These are phyloP conservation scores for Quercus dentata DNA, from an alignment of 306 rosid genomes.

Conservation along the genomic window DNA sequence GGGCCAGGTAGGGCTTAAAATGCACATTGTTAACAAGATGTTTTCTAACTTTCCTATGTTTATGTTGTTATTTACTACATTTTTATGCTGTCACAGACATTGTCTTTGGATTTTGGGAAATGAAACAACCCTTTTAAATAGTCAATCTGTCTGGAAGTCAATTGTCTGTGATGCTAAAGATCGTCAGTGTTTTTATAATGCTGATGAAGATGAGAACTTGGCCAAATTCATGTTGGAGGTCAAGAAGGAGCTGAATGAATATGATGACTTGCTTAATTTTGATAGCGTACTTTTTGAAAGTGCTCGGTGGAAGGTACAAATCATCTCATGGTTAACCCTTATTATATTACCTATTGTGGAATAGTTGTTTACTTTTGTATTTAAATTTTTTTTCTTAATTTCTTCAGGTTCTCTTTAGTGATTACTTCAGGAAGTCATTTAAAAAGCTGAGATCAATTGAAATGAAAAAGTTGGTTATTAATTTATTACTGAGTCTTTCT, in stretches of 20 bases:
- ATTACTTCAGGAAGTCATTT: conserved; percentile 66
- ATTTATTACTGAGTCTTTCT: conserved; percentile 57
- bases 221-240: conserved; percentile 52
- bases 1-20: conserved; percentile 56
- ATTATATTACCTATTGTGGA: neutral
- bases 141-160: conserved; percentile 54
- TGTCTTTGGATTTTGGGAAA: conserved; percentile 82
- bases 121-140: conserved; percentile 37
- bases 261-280: conserved; percentile 64
- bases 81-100: conserved; percentile 40
- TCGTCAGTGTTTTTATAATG: conserved; percentile 64
- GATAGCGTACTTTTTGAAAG: conserved; percentile 53
- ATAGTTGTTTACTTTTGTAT: neutral
- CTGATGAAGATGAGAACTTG: conserved; percentile 58
- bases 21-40: neutral
- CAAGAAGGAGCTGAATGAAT: conserved; percentile 54
- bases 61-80: neutral
- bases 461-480: conserved; percentile 37
- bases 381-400: neutral
- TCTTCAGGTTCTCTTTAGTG: conserved; percentile 63
- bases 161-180: conserved; percentile 53
- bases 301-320: conserved; percentile 69
- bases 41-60: neutral
- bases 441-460: conserved; percentile 34
- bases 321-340: neutral